Evolutionary conservation across 23 red algal species (phyloP), one percentile per base, ranked within the genome.

Genomic region (Gracilaria domingensis): DNA sequence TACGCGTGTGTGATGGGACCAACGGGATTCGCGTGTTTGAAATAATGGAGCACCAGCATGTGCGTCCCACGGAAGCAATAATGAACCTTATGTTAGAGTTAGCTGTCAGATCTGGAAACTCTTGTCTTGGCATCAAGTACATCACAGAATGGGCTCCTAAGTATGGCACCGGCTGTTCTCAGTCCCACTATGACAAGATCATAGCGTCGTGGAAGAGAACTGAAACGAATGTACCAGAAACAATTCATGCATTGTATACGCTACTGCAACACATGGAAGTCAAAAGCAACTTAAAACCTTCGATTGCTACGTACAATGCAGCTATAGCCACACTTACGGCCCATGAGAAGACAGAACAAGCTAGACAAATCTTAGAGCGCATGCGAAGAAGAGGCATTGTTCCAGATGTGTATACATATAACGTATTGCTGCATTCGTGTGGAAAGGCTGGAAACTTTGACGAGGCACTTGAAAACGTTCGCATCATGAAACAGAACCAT

Each of bases 401-500:
- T 0, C 83, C 92, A 35, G 84, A 94, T 58, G 69, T 88, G 12
- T 48, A 49, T 1, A 88, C 92, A 18, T 94, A 94, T 51, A 87
- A 94, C 69, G 45, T 60, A 0, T 74, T 94, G 26, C 82, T 94
- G 26, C 59, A 83, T 51, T 71, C 44, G 0, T 83, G 59, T 26
- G 92, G 92, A 24, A 54, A 29, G 47, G 53, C 47, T 37, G 70
- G 82, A 3, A 71, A 84, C 17, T 25, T 66, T 21, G 35, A 69
- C 21, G 18, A 44, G 30, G 81, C 92, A n/a, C 49, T 94, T 6
- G 44, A 56, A 5, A 40, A 73, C 26, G 11, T 87, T 73, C 75
- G 57, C 24, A 24, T 25, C 12, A 92, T 92, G 89, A 67, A 72
- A 17, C 66, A 81, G 39, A 81, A 75, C n/a, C 58, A 48, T n/a